Evolutionary conservation across 441 rosid genomes (phyloP), one percentile per base, ranked within the genome.

Genomic region (Brassica hybrid): DNA sequence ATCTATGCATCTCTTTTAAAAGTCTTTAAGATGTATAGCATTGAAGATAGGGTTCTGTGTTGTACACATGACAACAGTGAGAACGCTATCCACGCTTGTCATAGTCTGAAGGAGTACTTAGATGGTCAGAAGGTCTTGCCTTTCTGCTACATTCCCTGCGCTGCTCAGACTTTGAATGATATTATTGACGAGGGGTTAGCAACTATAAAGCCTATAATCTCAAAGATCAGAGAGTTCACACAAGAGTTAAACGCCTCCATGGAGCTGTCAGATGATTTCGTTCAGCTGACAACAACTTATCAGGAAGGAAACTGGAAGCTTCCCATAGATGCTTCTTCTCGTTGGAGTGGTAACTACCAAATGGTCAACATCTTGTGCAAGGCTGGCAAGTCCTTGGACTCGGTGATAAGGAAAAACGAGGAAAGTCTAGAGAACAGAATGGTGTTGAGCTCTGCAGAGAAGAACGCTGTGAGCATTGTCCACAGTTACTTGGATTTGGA

Each of bases 1-100:
- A 88, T 93, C 38, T 87, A 85, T 79, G 83, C 66, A 58, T 86
- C 89, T 11, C 82, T 94, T 19, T 72, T 66, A 7, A 92, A 85
- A 86, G 88, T 90, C 74, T 87, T 94, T 65, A 87, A 90, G 83
- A 83, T 76, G 61, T 91, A 86, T 79, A 86, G 84, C 73, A 71
- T 94, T 14, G 99, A 92, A 83, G 86, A 81, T 60, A 89, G 85
- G 74, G 79, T 83, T 72, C 88, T 94, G 10, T 88, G 94, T 32
- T 93, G 98, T 85, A 94, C 94, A 14, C 99, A 94, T 70, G 95
- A 94, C 83, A 94, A 93, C 72, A 93, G 90, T 79, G 90, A 84
- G 78, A 87, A 86, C 60, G 96, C 91, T 11, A 77, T 87, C 69
- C 94, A 85, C 74, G 99, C 99, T 32, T 91, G 93, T 80, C 97